These are phyloP conservation scores for Aureobasidium sp. DNA, from an alignment of 2,329 filamentous ascomycete species.

Conservation along the genomic window DNA sequence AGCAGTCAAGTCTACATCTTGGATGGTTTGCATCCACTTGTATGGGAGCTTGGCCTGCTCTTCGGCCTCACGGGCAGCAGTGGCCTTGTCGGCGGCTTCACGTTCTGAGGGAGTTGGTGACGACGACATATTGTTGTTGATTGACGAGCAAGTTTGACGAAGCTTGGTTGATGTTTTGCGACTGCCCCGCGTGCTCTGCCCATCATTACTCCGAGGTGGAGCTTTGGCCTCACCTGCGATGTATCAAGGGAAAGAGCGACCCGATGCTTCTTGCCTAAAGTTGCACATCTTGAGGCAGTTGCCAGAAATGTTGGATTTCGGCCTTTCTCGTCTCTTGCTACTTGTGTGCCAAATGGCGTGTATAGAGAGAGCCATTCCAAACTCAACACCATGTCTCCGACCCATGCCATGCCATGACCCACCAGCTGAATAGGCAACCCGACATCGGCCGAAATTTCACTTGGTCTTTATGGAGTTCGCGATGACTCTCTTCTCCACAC, in stretches of 20 bases:
- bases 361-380: neutral
- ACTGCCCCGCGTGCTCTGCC: conserved; percentile 3
- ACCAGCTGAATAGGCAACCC: neutral
- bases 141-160: neutral
- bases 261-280: neutral
- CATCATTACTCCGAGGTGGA: conserved; percentile 5
- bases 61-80: conserved; percentile 65
- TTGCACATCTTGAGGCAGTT: neutral
- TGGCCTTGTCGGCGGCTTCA: conserved; percentile 49
- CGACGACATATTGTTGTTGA: conserved; percentile 19
- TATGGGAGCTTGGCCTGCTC: conserved; percentile 92
- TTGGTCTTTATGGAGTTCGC: neutral
- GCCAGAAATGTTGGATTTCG: neutral
- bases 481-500: conserved; percentile 7
- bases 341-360: no score
- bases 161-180: conserved; percentile 3
- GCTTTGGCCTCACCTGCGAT: neutral
- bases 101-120: conserved; percentile 49
- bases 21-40: conserved; percentile 93
- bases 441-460: conserved; percentile 16
- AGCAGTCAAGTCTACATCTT: conserved; percentile 74
- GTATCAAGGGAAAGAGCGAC: neutral
- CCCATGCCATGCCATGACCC: neutral
- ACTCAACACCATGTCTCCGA: neutral
- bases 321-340: neutral